Evolutionary conservation across 2,329 filamentous ascomycete genomes (phyloP), one percentile per base, ranked within the genome.

Genomic region (Canariomyces notabilis): DNA sequence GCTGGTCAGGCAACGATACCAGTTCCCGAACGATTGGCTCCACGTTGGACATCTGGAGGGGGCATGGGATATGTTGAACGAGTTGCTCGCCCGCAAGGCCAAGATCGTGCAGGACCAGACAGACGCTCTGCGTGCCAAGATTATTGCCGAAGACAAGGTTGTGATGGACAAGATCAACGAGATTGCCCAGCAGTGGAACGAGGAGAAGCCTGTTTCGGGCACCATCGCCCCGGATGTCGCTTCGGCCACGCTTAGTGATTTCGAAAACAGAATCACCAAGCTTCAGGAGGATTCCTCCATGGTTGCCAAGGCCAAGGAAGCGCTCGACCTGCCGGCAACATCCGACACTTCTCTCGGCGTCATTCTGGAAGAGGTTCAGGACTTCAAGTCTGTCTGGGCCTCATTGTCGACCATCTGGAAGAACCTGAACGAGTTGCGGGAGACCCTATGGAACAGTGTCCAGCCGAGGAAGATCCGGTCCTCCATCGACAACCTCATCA

Each of bases 311-410:
- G 94, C 94, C 2, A 98, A 97, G 67, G 93, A 99, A 65, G 93
- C 93, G 4, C 81, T 99, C 34, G 89, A 95, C 62, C 77, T 99
- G 34, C 87, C 91, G 3, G 78, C 86, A 2, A 86, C 81, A 44
- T 74, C 84, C 0, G 88, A 95, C 57, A 87, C 85, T 42, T 82
- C 85, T n/a, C 79, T 99, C 18, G 76, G 80, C n/a, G 79, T 85
- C 20, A 86, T 96, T 7, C 75, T 97, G 14, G 91, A 97, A 64
- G 93, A 99, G 68, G 89, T 99, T 2, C 89, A 95, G 52, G 93
- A 99, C 66, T 98, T 98, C 72, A 95, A 95, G 69, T 96, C 91
- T 16, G 93, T 99, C 8, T 99, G 93, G 93, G 87, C 91, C 23
- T 91, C 87, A 39, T 73, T 99, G 40, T 91, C 89, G 19, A 95